Base-by-base conservation (phyloP, 2,329 filamentous ascomycete genomes). In the Zarea fungicola region DNA sequence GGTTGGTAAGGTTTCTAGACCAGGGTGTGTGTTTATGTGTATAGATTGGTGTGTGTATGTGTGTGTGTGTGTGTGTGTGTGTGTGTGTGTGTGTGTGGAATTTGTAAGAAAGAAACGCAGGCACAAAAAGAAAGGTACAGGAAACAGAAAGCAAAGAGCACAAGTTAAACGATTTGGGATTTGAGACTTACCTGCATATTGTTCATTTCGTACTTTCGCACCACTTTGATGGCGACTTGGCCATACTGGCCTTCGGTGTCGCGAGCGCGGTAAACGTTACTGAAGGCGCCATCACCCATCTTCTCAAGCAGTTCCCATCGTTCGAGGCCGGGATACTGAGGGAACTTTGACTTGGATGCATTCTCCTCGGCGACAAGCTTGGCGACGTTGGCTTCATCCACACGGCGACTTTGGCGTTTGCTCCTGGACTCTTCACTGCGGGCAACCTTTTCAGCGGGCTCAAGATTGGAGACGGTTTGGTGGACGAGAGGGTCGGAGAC, bases 161-260 rank as follows among this genome's bases (percentile, higher is more conserved):
- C 54, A 55, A 55, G 52, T 22, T 4, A 40, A 3, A 5, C 7
- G n/a, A 28, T n/a, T 11, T 21, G 23, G 22, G 26, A 22, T 13
- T 44, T 40, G n/a, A 50, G 61, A 85, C 90, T 81, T 80, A 99
- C 93, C 89, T 97, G 93, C 76, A 86, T 90, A 57, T 85, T 91
- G 72, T 96, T 97, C 89, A 99, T 96, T 72, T 99, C 93, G 66
- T 89, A 97, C 73, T 97, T 97, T 63, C 93, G 87, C 55, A 99
- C 93, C 44, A 99, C 93, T 70, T 99, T 99, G 77, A 99, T 97
- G 59, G 92, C 93, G 28, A 93, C 90, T 65, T 97, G 85, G 56
- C 81, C 83, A 54, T 80, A 79, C 54, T 84, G 75, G 34, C 87
- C 86, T 6, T 83, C 77, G 39, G 72, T 65, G 65, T 99, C 93